Conservation (phyloP, 768 basidiomycete species). For the Hydnomerulius pinastri region DNA sequence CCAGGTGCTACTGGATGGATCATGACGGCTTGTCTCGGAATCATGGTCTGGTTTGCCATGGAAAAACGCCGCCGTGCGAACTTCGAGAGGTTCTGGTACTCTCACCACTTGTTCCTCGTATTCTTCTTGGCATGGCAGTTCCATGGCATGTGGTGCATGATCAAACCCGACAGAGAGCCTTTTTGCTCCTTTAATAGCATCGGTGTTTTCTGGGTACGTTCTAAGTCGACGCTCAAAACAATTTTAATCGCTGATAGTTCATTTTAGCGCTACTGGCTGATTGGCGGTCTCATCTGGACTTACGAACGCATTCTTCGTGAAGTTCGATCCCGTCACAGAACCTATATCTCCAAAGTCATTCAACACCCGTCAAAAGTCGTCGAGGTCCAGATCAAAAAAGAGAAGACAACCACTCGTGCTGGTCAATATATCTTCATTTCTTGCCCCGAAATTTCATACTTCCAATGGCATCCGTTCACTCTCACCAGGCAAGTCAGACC, state of each 20-base stretch:
- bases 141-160: constrained; percentile 97
- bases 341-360: constrained; percentile 92
- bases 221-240: not conserved
- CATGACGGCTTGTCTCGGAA: constrained; percentile 70
- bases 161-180: constrained; percentile 85
- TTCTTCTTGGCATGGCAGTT: constrained; percentile 96
- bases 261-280: constrained; percentile 81
- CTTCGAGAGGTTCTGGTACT: constrained; percentile 91
- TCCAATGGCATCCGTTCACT: constrained; percentile 98
- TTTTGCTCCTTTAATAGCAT: constrained; percentile 84
- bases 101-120: constrained; percentile 84
- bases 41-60: constrained; percentile 85
- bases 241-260: constrained; percentile 6
- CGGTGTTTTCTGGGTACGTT: constrained; percentile 92
- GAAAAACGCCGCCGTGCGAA: constrained; percentile 77
- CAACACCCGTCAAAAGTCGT: constrained; percentile 93
- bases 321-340: constrained; percentile 85
- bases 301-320: constrained; percentile 90
- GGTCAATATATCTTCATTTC: constrained; percentile 93
- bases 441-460: constrained; percentile 91
- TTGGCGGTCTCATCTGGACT: constrained; percentile 86
- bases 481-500: constrained; percentile 65
- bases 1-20: constrained; percentile 88
- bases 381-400: constrained; percentile 98
- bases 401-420: constrained; percentile 77